phyloP scores from a whole-genome alignment of 1,284 basidiomycete species.

The Coniferiporia weirii region DNA sequence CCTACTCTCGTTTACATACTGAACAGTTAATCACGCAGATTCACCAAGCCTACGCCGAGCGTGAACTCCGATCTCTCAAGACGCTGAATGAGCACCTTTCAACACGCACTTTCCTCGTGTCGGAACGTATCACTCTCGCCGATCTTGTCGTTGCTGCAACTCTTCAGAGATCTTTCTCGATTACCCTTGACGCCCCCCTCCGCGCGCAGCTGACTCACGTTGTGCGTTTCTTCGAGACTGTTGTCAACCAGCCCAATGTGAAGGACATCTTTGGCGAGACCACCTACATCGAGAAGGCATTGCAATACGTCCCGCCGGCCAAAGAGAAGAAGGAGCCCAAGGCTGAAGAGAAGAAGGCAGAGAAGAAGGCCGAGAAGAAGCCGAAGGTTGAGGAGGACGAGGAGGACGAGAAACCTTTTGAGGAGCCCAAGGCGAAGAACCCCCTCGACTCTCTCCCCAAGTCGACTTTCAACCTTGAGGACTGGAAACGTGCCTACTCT shows the following conservation, averaged over 20 bases:
- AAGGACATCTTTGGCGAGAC: slow-evolving; percentile 60
- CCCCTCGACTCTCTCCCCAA: slow-evolving; percentile 91
- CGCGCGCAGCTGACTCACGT: slow-evolving; percentile 73
- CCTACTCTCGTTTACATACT: background rate
- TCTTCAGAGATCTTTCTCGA: slow-evolving; percentile 44
- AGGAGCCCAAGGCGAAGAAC: slow-evolving; percentile 84
- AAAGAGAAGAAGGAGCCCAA: slow-evolving; percentile 65
- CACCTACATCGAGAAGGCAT: slow-evolving; percentile 66
- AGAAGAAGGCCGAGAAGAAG: slow-evolving; percentile 56
- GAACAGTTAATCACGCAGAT: slow-evolving; percentile 37
- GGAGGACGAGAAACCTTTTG: slow-evolving; percentile 54
- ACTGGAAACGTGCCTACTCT: slow-evolving; percentile 97
- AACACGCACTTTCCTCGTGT: slow-evolving; percentile 85
- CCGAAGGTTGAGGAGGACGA: slow-evolving; percentile 67
- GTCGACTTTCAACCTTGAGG: slow-evolving; percentile 90
- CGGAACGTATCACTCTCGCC: slow-evolving; percentile 91
- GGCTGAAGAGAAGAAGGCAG: slow-evolving; percentile 46
- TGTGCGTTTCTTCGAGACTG: slow-evolving; percentile 79
- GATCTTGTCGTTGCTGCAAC: slow-evolving; percentile 71
- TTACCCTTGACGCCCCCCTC: slow-evolving; percentile 58
- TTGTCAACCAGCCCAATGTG: slow-evolving; percentile 78
- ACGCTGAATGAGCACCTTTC: slow-evolving; percentile 74
- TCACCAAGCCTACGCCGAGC: slow-evolving; percentile 49
- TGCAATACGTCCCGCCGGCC: slow-evolving; percentile 69
- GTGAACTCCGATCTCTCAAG: slow-evolving; percentile 49